Evolutionary conservation across 2,329 filamentous ascomycete species (phyloP).

Genomic region (Talaromyces sp.): DNA sequence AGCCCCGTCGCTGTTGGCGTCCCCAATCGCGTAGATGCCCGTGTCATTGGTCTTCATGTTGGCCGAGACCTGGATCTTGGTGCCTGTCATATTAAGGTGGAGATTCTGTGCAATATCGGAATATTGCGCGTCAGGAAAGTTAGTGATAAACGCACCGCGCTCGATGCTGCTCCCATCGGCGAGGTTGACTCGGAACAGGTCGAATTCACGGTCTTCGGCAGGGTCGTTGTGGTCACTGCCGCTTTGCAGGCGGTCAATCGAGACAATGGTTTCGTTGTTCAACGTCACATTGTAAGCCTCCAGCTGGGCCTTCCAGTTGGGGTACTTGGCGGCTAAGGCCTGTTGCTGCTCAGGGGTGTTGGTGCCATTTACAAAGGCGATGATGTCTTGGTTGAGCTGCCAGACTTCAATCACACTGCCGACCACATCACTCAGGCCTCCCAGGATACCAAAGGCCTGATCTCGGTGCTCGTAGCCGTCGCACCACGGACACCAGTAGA

Average conservation of each 20-base stretch:
- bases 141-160: slow-evolving; percentile 50
- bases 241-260: slow-evolving; percentile 43
- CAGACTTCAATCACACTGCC: slow-evolving; percentile 47
- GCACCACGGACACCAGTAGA: slow-evolving; percentile 63
- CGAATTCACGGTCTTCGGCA: slow-evolving; percentile 40
- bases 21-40: slow-evolving; percentile 55
- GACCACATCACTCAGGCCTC: slow-evolving; percentile 40
- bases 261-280: slow-evolving; percentile 51
- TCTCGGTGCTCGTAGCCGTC: slow-evolving; percentile 59
- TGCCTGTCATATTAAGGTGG: slow-evolving; percentile 43
- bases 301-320: slow-evolving; percentile 48
- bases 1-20: slow-evolving; percentile 55
- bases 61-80: slow-evolving; percentile 41
- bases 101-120: slow-evolving; percentile 45
- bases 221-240: slow-evolving; percentile 24
- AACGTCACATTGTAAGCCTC: slow-evolving; percentile 47
- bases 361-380: slow-evolving; percentile 57
- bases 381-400: slow-evolving; percentile 51
- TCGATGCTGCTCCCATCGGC: slow-evolving; percentile 39
- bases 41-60: slow-evolving; percentile 48
- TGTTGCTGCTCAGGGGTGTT: slow-evolving; percentile 43
- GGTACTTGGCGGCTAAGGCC: slow-evolving; percentile 34
- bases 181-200: slow-evolving; percentile 54
- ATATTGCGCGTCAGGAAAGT: slow-evolving; percentile 44
- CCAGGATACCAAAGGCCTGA: slow-evolving; percentile 52